Evolutionary conservation across 768 basidiomycete genomes (phyloP).

Genomic region (Termitomyces eurrhizus): DNA sequence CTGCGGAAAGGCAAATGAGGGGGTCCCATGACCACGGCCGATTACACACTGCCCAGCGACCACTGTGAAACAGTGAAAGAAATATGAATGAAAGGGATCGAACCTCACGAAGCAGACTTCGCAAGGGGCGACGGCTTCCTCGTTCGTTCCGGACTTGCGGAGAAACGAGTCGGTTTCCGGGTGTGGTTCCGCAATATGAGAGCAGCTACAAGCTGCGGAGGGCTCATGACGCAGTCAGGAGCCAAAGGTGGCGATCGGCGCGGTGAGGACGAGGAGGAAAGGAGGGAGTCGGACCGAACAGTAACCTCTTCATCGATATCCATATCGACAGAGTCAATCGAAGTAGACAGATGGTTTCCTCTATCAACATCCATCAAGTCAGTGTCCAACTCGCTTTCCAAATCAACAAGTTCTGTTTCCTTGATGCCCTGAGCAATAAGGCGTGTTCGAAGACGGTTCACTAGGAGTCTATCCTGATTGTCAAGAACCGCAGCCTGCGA

Average conservation of each 20-base stretch:
- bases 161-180: constrained; percentile 7
- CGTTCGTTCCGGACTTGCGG: constrained; percentile 7
- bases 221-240: constrained; percentile 7
- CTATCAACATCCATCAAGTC: constrained; percentile 15
- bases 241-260: not conserved
- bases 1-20: not conserved
- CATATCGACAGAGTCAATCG: constrained; percentile 18
- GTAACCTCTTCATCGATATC: constrained; percentile 19
- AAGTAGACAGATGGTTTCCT: constrained; percentile 6
- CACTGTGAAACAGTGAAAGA: not conserved
- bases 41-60: not conserved
- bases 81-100: not conserved
- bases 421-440: constrained; percentile 15
- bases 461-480: constrained; percentile 17
- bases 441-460: constrained; percentile 15
- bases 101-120: constrained; percentile 10
- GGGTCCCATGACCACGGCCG: not conserved
- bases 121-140: constrained; percentile 16
- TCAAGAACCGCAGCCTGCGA: constrained; percentile 8
- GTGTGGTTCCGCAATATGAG: constrained; percentile 15
- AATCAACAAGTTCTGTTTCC: constrained; percentile 11
- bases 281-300: not conserved
- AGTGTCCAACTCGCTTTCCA: constrained; percentile 4
- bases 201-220: constrained; percentile 15
- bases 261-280: constrained; percentile 11